Percentiles rank a stretch among this genome's conserved stretches.
These are phyloP conservation scores for Dittrichia graveolens DNA, from an alignment of 129 eudicot genomes.

Conservation along the genomic window DNA sequence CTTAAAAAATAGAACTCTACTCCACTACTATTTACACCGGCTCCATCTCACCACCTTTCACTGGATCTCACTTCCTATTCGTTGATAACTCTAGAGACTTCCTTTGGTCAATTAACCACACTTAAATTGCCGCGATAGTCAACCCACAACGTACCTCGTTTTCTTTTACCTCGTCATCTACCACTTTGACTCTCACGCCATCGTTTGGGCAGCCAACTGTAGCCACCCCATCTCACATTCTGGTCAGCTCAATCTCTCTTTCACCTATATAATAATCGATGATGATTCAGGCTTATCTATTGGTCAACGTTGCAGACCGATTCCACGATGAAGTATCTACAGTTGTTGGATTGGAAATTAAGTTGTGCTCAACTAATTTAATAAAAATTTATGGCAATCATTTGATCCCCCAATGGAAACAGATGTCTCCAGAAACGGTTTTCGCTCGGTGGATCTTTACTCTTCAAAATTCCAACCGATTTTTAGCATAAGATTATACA, in stretches of 20 bases:
- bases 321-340: constrained; percentile 40
- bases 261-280: constrained; percentile 44
- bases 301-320: constrained; percentile 63
- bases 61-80: constrained; percentile 34
- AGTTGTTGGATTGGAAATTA: constrained; percentile 67
- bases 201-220: constrained; percentile 76
- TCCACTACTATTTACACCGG: constrained; percentile 17
- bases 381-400: constrained; percentile 65
- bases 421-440: constrained; percentile 62
- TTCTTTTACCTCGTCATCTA: constrained; percentile 60
- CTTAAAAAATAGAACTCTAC: no score
- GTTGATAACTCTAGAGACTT: constrained; percentile 58
- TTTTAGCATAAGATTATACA: constrained; percentile 41
- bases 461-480: constrained; percentile 36
- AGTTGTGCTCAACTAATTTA: constrained; percentile 44
- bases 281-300: constrained; percentile 41
- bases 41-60: constrained; percentile 26
- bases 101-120: constrained; percentile 53
- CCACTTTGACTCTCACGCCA: constrained; percentile 51
- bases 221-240: constrained; percentile 57
- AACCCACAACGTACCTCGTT: constrained; percentile 43
- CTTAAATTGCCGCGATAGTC: constrained; percentile 60
- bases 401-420: constrained; percentile 69
- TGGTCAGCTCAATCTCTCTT: constrained; percentile 43
- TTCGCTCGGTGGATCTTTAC: constrained; percentile 37